phyloP scores from a whole-genome alignment of 345 rosid genomes.

The Tarenaya hassleriana region DNA sequence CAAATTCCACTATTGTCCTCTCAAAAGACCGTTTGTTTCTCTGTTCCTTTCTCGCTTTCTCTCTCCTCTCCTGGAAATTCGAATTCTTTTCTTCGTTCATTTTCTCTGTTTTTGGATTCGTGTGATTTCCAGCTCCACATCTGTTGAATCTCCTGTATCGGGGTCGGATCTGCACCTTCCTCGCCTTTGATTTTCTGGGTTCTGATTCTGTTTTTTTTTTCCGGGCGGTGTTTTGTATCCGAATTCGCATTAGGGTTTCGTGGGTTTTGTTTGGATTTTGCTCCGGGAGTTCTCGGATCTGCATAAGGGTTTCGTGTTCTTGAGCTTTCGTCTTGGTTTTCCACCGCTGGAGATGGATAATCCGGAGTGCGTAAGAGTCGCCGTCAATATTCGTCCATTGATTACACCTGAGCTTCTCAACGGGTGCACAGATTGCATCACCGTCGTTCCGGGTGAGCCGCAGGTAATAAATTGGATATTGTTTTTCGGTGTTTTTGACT shows the following conservation, averaged over 20 bases:
- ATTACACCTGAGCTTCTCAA: constrained; percentile 80
- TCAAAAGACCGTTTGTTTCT: constrained; percentile 6
- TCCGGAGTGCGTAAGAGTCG: constrained; percentile 70
- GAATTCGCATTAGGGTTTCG: not conserved
- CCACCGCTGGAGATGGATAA: constrained; percentile 40
- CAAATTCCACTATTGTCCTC: constrained; percentile 25
- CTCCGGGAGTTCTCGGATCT: constrained; percentile 9
- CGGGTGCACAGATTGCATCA: constrained; percentile 89
- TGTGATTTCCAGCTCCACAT: constrained; percentile 7
- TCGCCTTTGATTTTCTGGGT: not conserved
- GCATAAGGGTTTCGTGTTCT: not conserved
- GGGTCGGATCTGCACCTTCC: constrained; percentile 5
- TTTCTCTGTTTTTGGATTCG: constrained; percentile 10
- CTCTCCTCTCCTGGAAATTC: constrained; percentile 22
- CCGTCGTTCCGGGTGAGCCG: constrained; percentile 74
- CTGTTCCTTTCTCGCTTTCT: constrained; percentile 7
- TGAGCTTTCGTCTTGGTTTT: not conserved
- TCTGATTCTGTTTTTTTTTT: not conserved
- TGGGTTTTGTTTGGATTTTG: constrained; percentile 7
- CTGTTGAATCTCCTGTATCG: constrained; percentile 7
- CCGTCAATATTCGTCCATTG: constrained; percentile 81
- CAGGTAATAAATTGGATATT: constrained; percentile 41
- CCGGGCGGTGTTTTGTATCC: not conserved
- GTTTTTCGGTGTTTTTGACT: not conserved
- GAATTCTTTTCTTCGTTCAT: constrained; percentile 17